Evolutionary conservation across 1,139 yeast genomes (phyloP).

Genomic region (Kodamaea sp.): DNA sequence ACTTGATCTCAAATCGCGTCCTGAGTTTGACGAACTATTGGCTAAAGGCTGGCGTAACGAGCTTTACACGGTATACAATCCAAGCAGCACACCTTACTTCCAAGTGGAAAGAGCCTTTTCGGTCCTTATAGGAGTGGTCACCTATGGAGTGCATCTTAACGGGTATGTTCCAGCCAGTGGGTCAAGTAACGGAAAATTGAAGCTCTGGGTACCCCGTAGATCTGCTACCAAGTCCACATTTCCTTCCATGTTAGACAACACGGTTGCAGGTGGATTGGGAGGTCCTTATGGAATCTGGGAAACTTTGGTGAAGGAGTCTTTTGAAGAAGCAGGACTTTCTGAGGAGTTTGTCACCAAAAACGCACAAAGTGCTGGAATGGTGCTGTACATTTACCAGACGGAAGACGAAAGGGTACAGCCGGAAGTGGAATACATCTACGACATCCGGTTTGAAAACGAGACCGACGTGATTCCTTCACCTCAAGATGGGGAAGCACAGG

Average conservation of each 20-base stretch:
- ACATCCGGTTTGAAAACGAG: conserved; percentile 56
- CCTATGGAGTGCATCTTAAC: conserved; percentile 86
- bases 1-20: conserved; percentile 36
- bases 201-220: conserved; percentile 86
- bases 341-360: conserved; percentile 49
- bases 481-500: conserved; percentile 83
- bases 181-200: conserved; percentile 43
- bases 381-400: conserved; percentile 62
- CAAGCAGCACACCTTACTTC: conserved; percentile 57
- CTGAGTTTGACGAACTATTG: conserved; percentile 43
- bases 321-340: conserved; percentile 85
- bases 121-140: conserved; percentile 77
- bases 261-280: conserved; percentile 94
- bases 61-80: conserved; percentile 68
- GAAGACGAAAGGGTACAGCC: conserved; percentile 73
- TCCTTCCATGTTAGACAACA: conserved; percentile 90
- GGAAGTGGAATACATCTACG: conserved; percentile 82
- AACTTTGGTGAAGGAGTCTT: conserved; percentile 81
- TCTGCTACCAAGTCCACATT: conserved; percentile 77
- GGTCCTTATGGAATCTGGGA: conserved; percentile 75
- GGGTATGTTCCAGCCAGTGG: conserved; percentile 60
- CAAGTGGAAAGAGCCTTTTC: conserved; percentile 79
- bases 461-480: conserved; percentile 61
- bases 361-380: conserved; percentile 58
- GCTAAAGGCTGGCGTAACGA: conserved; percentile 86